Evolutionary conservation across 805 yeast genomes (phyloP).

Genomic region (Myxozyma melibiosi): DNA sequence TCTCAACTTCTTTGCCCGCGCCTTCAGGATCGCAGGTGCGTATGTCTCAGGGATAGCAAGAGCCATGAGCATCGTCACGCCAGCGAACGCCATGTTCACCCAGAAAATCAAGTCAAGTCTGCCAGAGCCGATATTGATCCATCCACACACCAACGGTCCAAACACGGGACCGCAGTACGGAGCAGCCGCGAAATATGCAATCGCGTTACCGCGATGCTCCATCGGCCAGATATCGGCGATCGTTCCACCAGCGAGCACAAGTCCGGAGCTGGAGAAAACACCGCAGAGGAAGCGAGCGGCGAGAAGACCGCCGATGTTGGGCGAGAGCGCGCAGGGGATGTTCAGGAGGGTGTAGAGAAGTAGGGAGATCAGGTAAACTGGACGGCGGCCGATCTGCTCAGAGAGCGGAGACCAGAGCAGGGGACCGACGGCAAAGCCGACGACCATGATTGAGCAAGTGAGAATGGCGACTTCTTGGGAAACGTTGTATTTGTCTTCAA

Average conservation of each 20-base stretch:
- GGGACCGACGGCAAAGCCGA: conserved; percentile 88
- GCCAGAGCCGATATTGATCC: conserved; percentile 71
- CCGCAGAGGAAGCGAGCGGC: conserved; percentile 88
- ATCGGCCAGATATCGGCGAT: conserved; percentile 86
- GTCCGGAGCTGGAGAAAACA: conserved; percentile 78
- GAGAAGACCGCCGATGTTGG: conserved; percentile 76
- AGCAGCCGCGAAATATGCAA: conserved; percentile 87
- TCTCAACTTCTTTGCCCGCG: conserved; percentile 68
- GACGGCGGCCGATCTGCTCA: conserved; percentile 83
- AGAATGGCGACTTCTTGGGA: conserved; percentile 76
- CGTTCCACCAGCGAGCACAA: conserved; percentile 87
- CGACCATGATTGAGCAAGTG: conserved; percentile 82
- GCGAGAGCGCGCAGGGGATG: conserved; percentile 83
- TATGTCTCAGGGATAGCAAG: conserved; percentile 84
- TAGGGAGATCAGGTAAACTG: conserved; percentile 77
- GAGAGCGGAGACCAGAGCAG: conserved; percentile 86
- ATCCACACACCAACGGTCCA: conserved; percentile 88
- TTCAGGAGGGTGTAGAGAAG: conserved; percentile 75
- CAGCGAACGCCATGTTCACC: conserved; percentile 93
- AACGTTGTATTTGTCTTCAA: conserved; percentile 67
- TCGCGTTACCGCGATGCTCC: conserved; percentile 81
- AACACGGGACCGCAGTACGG: conserved; percentile 93
- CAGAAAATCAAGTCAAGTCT: conserved; percentile 70
- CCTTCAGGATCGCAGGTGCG: conserved; percentile 81
- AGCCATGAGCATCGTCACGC: conserved; percentile 71